Evolutionary conservation across 2,329 filamentous ascomycete genomes (phyloP), one percentile per base, ranked within the genome.

Genomic region (Neurospora crassa): DNA sequence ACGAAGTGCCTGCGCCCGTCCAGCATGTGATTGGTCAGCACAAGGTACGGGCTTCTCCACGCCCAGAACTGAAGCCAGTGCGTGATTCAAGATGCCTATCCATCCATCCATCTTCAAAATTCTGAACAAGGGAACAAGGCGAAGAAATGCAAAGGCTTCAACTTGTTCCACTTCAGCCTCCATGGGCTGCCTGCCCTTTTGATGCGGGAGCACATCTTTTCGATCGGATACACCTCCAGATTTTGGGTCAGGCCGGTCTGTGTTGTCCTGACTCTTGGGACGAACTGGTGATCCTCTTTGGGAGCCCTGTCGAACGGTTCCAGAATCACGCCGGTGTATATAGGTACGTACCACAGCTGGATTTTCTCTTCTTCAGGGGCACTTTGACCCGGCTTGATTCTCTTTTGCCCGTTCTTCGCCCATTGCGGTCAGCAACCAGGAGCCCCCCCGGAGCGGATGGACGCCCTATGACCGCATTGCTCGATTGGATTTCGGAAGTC

Each of bases 51-150:
- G 11, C 67, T 68, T 68, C 67, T 68, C 53, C 53, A 63, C 53
- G 29, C 18, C 53, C 24, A 63, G 53, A 24, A 24, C 24, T 24
- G 24, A 63, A 63, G 53, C 53, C 53, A 63, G 7, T 63, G 53
- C 67, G 68, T 71, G 69, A 72, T 75, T 74, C 75, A 75, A 74
- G 76, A 75, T 70, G n/a, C n/a, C n/a, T n/a, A n/a, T n/a, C n/a
- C n/a, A 76, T 40, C 37, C 1, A 37, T 59, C 3, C 29, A 29
- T 5, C 29, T 5, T 0, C 29, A 29, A 29, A 29, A 29, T 29
- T 29, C 24, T 63, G 37, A 63, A 63, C 53, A 59, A 59, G 53
- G 24, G 47, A 75, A 76, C 74, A 75, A 75, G 72, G 70, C 71
- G 70, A 75, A 72, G 73, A 74, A 74, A 75, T 72, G 72, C 72